These are phyloP conservation scores for Peronosclerospora sorghi DNA, from an alignment of 352 stramenopile genomes.

Conservation along the genomic window DNA sequence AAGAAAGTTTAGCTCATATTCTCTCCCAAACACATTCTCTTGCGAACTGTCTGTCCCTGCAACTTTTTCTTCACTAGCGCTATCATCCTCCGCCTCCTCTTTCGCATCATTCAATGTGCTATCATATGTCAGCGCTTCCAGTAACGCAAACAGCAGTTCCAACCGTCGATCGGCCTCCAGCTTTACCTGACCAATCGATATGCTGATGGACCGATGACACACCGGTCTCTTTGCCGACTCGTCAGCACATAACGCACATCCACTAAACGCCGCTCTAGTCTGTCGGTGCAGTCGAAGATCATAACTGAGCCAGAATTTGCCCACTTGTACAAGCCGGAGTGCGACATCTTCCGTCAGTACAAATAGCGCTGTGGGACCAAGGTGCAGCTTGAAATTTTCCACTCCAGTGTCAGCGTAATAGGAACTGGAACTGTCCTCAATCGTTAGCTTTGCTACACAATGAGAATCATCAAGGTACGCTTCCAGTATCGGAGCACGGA, in stretches of 20 bases:
- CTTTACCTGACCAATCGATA: slow-evolving; percentile 77
- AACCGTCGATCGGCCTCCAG: slow-evolving; percentile 74
- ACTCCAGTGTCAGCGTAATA: slow-evolving; percentile 49
- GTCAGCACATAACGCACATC: slow-evolving; percentile 54
- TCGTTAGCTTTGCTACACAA: slow-evolving; percentile 75
- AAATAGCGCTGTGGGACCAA: slow-evolving; percentile 72
- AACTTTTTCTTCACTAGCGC: slow-evolving; percentile 22
- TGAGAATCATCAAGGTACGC: slow-evolving; percentile 81
- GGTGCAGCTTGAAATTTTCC: slow-evolving; percentile 57
- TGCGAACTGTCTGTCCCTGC: slow-evolving; percentile 15
- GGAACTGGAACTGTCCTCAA: slow-evolving; percentile 65
- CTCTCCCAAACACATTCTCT: slow-evolving; percentile 8
- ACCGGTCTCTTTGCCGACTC: slow-evolving; percentile 42
- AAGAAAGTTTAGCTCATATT: slow-evolving; percentile 24
- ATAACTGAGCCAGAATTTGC: slow-evolving; percentile 71
- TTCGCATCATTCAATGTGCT: slow-evolving; percentile 23
- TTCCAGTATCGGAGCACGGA: slow-evolving; percentile 72
- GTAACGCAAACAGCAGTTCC: slow-evolving; percentile 67
- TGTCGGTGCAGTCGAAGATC: slow-evolving; percentile 48
- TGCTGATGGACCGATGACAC: slow-evolving; percentile 49
- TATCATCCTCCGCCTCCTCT: slow-evolving; percentile 15
- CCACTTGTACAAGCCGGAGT: slow-evolving; percentile 71
- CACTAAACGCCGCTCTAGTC: slow-evolving; percentile 19
- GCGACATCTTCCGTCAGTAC: slow-evolving; percentile 82
- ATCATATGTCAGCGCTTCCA: slow-evolving; percentile 54